Evolutionary conservation across 768 basidiomycete species (phyloP).

Genomic region (Leccinum imitatum): DNA sequence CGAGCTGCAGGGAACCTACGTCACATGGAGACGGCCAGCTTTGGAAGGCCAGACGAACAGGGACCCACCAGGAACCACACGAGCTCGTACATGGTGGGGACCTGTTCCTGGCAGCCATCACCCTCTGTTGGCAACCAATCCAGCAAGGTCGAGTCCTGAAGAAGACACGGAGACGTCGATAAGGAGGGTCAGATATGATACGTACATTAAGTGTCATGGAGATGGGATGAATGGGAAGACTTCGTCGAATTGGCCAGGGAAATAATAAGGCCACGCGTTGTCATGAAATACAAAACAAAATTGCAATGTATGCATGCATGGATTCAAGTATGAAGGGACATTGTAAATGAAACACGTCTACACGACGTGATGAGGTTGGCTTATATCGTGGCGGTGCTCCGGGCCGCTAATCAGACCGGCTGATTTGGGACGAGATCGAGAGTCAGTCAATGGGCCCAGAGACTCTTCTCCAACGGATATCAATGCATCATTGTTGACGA

Average conservation of each 20-base stretch:
- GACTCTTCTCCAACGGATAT: neutral
- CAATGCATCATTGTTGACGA: neutral
- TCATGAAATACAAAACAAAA: neutral
- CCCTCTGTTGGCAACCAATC: neutral
- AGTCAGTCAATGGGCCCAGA: neutral
- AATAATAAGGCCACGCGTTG: neutral
- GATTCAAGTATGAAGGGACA: constrained; percentile 1
- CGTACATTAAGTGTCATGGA: neutral
- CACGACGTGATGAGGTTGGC: constrained; percentile 8
- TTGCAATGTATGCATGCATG: constrained; percentile 1
- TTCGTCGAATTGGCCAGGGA: neutral
- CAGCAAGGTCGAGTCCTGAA: neutral
- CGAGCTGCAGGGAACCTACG: neutral
- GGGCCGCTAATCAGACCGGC: constrained; percentile 5
- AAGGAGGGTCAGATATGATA: neutral
- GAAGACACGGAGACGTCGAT: neutral
- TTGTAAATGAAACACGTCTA: neutral
- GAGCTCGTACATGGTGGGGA: neutral
- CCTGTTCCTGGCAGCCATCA: neutral
- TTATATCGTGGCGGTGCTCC: constrained; percentile 4
- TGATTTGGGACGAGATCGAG: neutral
- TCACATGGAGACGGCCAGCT: neutral
- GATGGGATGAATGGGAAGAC: neutral
- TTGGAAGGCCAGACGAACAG: neutral
- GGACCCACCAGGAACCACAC: neutral